Base-by-base conservation (phyloP, 768 basidiomycete genomes). In the Boletus bicolor region DNA sequence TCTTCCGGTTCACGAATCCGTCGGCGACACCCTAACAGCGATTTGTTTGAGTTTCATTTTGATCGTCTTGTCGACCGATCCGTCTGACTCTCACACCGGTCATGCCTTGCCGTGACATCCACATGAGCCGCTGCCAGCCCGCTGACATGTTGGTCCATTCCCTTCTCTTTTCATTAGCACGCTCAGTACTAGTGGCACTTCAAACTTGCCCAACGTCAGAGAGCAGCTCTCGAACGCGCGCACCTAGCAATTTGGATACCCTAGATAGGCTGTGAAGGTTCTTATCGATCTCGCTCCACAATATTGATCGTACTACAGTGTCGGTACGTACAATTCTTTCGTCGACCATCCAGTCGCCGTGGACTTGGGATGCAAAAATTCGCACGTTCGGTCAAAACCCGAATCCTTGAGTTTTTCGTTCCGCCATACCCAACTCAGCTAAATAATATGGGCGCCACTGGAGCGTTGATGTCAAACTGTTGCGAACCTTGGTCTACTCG, bases 31-130 rank as follows among this genome's bases (percentile, higher is more conserved):
- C 46, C 65, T 61, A 66, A 60, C 68, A 19, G 65, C 69, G 63
- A 57, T 56, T 51, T 55, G 61, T 64, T 67, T 67, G 61, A 53
- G 67, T 68, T 64, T 68, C 64, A 63, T 71, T 67, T 62, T 17
- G 56, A 59, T 69, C 68, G 59, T 66, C 57, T 57, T 60, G 53
- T 70, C 57, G 68, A 56, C 61, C 39, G 35, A 58, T 56, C 38
- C 21, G 53, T 51, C 32, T 32, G 15, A 32, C 53, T 71, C 70
- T 55, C 70, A 71, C 70, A 63, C 49, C 70, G 70, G 70, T 57
- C 66, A 50, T 38, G 9, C 8, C 19, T 62, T 53, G 44, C 70
- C 70, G 70, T 38, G 7, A 12, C 48, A 19, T 11, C 30, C 50
- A 55, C 58, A 50, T 57, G 49, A 44, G 26, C 53, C 28, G 36